phyloP scores from a whole-genome alignment of 768 basidiomycete genomes.

The Fistulinella prunicolor region DNA sequence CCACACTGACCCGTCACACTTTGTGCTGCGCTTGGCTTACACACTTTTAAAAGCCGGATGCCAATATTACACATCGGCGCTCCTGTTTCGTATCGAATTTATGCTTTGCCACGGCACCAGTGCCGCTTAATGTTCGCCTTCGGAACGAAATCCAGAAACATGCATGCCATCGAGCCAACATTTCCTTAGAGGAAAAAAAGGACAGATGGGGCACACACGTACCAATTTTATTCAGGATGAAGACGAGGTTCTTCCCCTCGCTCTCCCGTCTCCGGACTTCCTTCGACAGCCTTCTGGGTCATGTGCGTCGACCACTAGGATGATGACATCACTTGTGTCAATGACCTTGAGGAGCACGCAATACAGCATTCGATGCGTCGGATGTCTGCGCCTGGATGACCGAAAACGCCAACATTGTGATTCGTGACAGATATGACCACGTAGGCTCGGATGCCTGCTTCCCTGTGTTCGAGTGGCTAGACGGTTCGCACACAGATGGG shows the following conservation, averaged over 20 bases:
- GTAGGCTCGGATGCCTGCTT: constrained; percentile 76
- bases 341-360: constrained; percentile 87
- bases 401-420: constrained; percentile 48
- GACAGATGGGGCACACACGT: too few species aligned
- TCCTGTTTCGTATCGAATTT: too few species aligned
- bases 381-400: constrained; percentile 13
- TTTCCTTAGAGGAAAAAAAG: neutral
- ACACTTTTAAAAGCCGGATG: constrained; percentile 80
- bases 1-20: constrained; percentile 85
- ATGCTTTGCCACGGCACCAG: too few species aligned
- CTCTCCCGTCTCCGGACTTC: constrained; percentile 82
- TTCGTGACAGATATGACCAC: constrained; percentile 56
- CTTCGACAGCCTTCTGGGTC: constrained; percentile 93
- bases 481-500: neutral
- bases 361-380: constrained; percentile 18
- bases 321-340: constrained; percentile 86
- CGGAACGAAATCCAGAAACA: constrained; percentile 78
- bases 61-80: too few species aligned
- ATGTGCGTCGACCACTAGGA: constrained; percentile 88
- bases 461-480: constrained; percentile 24
- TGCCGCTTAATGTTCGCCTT: too few species aligned
- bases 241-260: constrained; percentile 90
- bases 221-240: constrained; percentile 98
- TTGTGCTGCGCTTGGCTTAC: constrained; percentile 61
- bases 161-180: neutral